Conservation (phyloP, 306 rosid genomes). For the Sphenostylis stenocarpa region DNA sequence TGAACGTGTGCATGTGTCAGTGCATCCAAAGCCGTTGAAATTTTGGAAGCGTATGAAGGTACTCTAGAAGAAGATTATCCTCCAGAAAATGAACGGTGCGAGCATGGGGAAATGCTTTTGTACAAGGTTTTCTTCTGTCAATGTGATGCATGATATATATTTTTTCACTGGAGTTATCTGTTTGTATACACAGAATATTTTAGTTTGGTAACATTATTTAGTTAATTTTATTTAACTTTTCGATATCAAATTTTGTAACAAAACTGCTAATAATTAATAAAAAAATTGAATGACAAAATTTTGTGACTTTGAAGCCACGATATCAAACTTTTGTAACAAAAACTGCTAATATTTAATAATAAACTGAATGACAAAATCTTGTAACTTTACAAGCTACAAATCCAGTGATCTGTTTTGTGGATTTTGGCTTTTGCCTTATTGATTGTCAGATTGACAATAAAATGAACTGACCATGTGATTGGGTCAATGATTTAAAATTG, state of each 20-base stretch:
- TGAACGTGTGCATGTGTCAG: constrained; percentile 43
- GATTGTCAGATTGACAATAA: neutral
- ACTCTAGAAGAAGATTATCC: constrained; percentile 95
- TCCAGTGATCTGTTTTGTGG: neutral
- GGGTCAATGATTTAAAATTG: neutral
- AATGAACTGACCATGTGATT: neutral
- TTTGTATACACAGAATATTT: neutral
- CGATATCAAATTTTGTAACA: neutral
- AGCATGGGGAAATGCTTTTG: constrained; percentile 98
- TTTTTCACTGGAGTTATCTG: neutral
- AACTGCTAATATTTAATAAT: neutral
- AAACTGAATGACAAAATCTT: constrained; percentile 6
- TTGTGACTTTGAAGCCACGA: neutral
- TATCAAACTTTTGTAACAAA: neutral
- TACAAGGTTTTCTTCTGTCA: constrained; percentile 65
- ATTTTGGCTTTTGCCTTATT: neutral
- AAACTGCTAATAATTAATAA: neutral
- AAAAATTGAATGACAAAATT: constrained; percentile 3
- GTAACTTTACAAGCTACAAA: neutral
- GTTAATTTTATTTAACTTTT: neutral
- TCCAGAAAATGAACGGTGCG: constrained; percentile 94
- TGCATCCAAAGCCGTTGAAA: constrained; percentile 88
- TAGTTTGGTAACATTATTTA: neutral
- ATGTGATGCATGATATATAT: constrained; percentile 17
- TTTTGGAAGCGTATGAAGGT: constrained; percentile 98